Evolutionary conservation across 202 grass and related monocot genomes (phyloP).

Genomic region (Bolboschoenoplectus hybrid): DNA sequence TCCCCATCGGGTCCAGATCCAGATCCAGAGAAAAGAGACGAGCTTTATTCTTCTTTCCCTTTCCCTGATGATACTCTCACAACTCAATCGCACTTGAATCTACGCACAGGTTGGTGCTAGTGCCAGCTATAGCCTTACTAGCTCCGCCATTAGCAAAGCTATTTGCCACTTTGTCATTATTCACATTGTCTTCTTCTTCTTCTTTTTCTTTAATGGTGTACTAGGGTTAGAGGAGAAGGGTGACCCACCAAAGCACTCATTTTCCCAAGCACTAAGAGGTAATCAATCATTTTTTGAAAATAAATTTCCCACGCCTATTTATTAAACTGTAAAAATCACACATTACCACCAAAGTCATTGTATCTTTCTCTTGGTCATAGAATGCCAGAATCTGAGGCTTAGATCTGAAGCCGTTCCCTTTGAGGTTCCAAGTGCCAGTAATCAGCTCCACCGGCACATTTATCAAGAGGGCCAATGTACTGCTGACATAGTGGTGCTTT

Average conservation of each 20-base stretch:
- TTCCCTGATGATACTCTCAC: slow-evolving; percentile 35
- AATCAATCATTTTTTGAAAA: slow-evolving; percentile 14
- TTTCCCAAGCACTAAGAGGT: slow-evolving; percentile 74
- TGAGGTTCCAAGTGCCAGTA: slow-evolving; percentile 1
- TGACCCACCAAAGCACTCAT: slow-evolving; percentile 50
- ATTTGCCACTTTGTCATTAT: slow-evolving; percentile 27
- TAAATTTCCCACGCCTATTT: neutral
- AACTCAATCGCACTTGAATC: slow-evolving; percentile 30
- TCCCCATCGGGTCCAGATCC: slow-evolving; percentile 65
- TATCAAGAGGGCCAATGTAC: slow-evolving; percentile 34
- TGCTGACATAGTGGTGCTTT: slow-evolving; percentile 53
- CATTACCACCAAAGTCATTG: slow-evolving; percentile 34
- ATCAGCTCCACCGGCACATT: slow-evolving; percentile 43
- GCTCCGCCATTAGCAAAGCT: neutral
- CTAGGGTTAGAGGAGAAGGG: slow-evolving; percentile 36
- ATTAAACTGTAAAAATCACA: slow-evolving; percentile 24
- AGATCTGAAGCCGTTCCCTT: slow-evolving; percentile 46
- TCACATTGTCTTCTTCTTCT: slow-evolving; percentile 13
- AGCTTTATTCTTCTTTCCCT: slow-evolving; percentile 35
- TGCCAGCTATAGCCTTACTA: neutral
- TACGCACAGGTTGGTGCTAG: slow-evolving; percentile 44
- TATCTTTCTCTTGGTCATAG: slow-evolving; percentile 32
- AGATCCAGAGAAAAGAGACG: slow-evolving; percentile 42
- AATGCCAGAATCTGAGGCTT: slow-evolving; percentile 70
- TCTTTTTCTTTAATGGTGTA: slow-evolving; percentile 9